Conservation (phyloP, 1,139 yeast species). For the Yarrowia galli region DNA sequence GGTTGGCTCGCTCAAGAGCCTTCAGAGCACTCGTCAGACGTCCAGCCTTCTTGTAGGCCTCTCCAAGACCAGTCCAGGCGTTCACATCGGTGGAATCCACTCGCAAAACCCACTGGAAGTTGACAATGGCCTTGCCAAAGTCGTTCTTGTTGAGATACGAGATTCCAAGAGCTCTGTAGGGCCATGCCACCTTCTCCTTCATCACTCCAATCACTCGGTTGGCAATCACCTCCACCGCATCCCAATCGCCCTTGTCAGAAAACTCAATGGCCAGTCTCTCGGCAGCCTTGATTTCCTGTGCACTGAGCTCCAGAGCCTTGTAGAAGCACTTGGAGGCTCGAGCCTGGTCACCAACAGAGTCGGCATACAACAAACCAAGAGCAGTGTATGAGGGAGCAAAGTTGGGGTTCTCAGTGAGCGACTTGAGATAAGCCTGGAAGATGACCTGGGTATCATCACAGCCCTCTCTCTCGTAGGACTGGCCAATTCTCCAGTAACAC, state of each 20-base stretch:
- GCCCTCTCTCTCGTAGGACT: conserved; percentile 56
- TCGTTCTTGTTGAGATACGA: conserved; percentile 74
- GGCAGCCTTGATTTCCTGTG: conserved; percentile 78
- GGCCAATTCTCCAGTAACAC: conserved; percentile 75
- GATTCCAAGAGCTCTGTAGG: conserved; percentile 84
- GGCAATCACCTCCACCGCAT: conserved; percentile 78
- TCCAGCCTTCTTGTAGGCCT: conserved; percentile 86
- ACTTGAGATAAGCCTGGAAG: conserved; percentile 63
- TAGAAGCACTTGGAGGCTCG: conserved; percentile 88
- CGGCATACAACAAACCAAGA: conserved; percentile 73
- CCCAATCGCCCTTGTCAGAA: conserved; percentile 78
- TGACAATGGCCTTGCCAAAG: conserved; percentile 81
- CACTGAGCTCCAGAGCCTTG: conserved; percentile 87
- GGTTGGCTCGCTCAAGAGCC: conserved; percentile 73
- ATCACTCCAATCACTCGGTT: conserved; percentile 50
- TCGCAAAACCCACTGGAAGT: conserved; percentile 86
- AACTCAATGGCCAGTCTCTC: conserved; percentile 72
- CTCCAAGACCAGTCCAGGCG: conserved; percentile 95
- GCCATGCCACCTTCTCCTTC: conserved; percentile 62
- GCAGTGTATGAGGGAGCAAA: conserved; percentile 82
- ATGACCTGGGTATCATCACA: conserved; percentile 51
- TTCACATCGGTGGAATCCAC: conserved; percentile 69
- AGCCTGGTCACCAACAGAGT: conserved; percentile 62
- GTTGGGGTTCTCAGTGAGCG: conserved; percentile 68
- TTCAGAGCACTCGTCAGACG: conserved; percentile 84